Evolutionary conservation across 306 rosid genomes (phyloP).

Genomic region (Ormosia semicastrata): DNA sequence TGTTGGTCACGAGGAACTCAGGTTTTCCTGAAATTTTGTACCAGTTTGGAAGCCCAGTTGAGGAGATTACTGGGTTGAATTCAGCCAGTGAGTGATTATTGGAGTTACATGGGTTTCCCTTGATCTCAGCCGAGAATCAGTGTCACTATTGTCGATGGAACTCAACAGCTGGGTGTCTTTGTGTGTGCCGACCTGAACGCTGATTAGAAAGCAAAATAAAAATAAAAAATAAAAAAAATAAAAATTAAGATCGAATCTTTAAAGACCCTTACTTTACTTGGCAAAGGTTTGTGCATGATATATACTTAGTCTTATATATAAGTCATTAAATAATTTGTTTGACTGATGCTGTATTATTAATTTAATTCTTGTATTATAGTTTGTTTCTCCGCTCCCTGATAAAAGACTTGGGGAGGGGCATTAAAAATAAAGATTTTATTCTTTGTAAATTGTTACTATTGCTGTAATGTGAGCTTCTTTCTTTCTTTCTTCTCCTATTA

Average conservation of each 20-base stretch:
- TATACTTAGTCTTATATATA: not conserved
- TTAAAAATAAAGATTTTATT: slow-evolving; percentile 42
- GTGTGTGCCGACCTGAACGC: slow-evolving; percentile 25
- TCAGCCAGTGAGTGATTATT: slow-evolving; percentile 20
- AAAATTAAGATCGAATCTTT: slow-evolving; percentile 38
- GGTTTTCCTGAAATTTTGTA: slow-evolving; percentile 37
- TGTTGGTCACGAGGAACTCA: slow-evolving; percentile 36
- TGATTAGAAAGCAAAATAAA: not conserved
- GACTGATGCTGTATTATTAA: slow-evolving; percentile 51
- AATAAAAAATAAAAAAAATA: slow-evolving; percentile 17
- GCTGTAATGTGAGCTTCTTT: slow-evolving; percentile 20
- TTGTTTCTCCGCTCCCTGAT: slow-evolving; percentile 44
- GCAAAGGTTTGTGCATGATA: slow-evolving; percentile 46
- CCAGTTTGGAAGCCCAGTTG: slow-evolving; percentile 27
- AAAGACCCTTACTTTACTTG: slow-evolving; percentile 35
- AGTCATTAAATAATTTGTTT: slow-evolving; percentile 54
- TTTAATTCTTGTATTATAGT: slow-evolving; percentile 32
- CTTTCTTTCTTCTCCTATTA: slow-evolving; percentile 30
- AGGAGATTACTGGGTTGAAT: slow-evolving; percentile 21
- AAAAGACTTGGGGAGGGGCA: slow-evolving; percentile 45
- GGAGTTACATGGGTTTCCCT: slow-evolving; percentile 31
- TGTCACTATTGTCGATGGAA: slow-evolving; percentile 33
- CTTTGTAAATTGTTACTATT: slow-evolving; percentile 34
- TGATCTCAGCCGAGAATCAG: slow-evolving; percentile 32
- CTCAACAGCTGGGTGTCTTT: slow-evolving; percentile 1